Evolutionary conservation across 2,329 filamentous ascomycete species (phyloP), one percentile per base, ranked within the genome.

Genomic region (Neonectria ditissima): DNA sequence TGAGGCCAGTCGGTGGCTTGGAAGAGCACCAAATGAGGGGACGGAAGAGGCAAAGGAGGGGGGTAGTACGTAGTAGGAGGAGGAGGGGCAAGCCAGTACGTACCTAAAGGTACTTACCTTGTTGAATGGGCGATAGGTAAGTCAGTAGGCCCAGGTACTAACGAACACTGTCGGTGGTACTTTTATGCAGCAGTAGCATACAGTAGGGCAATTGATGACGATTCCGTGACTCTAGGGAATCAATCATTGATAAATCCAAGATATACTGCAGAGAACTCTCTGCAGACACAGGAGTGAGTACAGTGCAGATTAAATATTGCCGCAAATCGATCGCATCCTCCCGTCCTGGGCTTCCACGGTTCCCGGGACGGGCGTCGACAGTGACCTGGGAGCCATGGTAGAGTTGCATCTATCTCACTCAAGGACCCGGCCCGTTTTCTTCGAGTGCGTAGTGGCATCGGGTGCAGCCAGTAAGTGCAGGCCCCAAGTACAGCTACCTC

Each of bases 21-120:
- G 50, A 66, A 56, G 41, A 45, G 54, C 56, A 32, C 55, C 30
- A 68, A 57, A 47, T 66, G 68, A 69, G 66, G 68, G 66, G 68
- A 57, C 53, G 55, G 24, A 39, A 24, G 32, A 28, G 26, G 37
- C 37, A 54, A 52, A 43, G 22, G 41, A 60, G 44, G 65, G 63
- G 65, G 54, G 58, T 4, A 6, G 24, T n/a, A n/a, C n/a, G 6
- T 26, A 26, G 24, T 26, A 26, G 6, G 24, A 26, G 24, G n/a
- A 65, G 37, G 57, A 65, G 59, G 58, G 59, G 64, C 65, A 65
- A 59, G 57, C 47, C 37, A 41, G 8, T 41, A 41, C n/a, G 37
- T 41, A 41, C 37, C n/a, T 41, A 41, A n/a, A n/a, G n/a, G n/a
- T n/a, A n/a, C n/a, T n/a, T n/a, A n/a, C n/a, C n/a, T n/a, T n/a